Conservation (phyloP, 2,329 filamentous ascomycete species). For the Penicillium sclerotigenum region DNA sequence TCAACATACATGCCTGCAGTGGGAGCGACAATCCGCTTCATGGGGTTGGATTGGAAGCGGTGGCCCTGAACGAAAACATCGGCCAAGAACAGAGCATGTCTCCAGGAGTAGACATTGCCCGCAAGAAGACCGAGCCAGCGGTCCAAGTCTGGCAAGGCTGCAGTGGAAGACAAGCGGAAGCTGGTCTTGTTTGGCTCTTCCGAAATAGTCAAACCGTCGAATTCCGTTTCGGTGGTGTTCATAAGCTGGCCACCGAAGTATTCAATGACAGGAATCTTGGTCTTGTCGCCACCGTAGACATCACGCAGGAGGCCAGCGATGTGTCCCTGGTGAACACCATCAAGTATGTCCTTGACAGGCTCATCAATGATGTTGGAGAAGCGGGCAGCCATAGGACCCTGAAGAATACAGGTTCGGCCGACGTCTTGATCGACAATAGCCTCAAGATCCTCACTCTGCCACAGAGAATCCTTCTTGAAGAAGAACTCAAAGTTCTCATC, state of each 20-base stretch:
- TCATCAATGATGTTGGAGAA: slow-evolving; percentile 89
- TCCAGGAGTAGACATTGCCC: slow-evolving; percentile 82
- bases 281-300: slow-evolving; percentile 70
- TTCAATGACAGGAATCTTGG: slow-evolving; percentile 77
- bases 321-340: slow-evolving; percentile 83
- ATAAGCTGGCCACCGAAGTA: slow-evolving; percentile 89
- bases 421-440: slow-evolving; percentile 96
- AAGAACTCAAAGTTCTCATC: slow-evolving; percentile 98
- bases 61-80: slow-evolving; percentile 94
- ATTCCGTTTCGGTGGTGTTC: slow-evolving; percentile 67
- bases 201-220: slow-evolving; percentile 81
- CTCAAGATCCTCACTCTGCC: slow-evolving; percentile 97
- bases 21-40: slow-evolving; percentile 86
- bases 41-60: slow-evolving; percentile 95
- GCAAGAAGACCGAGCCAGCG: slow-evolving; percentile 87
- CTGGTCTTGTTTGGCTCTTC: slow-evolving; percentile 76
- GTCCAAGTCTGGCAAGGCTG: slow-evolving; percentile 72
- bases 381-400: slow-evolving; percentile 87
- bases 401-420: slow-evolving; percentile 90
- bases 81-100: slow-evolving; percentile 87
- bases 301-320: slow-evolving; percentile 77
- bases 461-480: slow-evolving; percentile 99
- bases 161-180: slow-evolving; percentile 75
- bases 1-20: slow-evolving; percentile 85
- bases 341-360: slow-evolving; percentile 90